Conservation (phyloP, 164 flowering plant species). For the Taxillus chinensis region DNA sequence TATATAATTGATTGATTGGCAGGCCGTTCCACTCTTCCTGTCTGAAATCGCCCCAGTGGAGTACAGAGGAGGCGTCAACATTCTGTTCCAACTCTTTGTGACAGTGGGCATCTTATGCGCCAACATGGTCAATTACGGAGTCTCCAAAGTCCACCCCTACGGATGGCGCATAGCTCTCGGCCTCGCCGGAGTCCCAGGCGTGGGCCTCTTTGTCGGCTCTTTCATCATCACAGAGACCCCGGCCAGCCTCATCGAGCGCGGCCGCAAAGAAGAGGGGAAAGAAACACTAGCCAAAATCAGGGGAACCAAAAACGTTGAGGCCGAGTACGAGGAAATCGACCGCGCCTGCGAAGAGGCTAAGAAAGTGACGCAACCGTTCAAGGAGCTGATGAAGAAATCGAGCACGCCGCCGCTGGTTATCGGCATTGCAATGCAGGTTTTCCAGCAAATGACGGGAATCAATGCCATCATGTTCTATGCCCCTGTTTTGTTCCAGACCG, state of each 20-base stretch:
- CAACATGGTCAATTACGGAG: slow-evolving; percentile 29
- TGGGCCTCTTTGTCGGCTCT: slow-evolving; percentile 26
- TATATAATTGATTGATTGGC: slow-evolving; percentile 6
- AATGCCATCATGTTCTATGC: slow-evolving; percentile 58
- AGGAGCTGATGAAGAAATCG: slow-evolving; percentile 21
- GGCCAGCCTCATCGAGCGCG: slow-evolving; percentile 32
- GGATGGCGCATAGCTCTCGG: slow-evolving; percentile 43
- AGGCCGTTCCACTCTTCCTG: slow-evolving; percentile 63
- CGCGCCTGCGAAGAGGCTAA: slow-evolving; percentile 25
- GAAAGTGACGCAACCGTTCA: slow-evolving; percentile 27
- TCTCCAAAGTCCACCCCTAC: slow-evolving; percentile 18
- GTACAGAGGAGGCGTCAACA: slow-evolving; percentile 41
- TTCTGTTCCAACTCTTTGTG: slow-evolving; percentile 37
- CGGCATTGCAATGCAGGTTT: slow-evolving; percentile 25
- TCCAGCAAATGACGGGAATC: slow-evolving; percentile 53
- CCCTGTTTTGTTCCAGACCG: slow-evolving; percentile 41
- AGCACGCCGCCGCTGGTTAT: slow-evolving; percentile 37
- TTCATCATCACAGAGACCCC: slow-evolving; percentile 41
- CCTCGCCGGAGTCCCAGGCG: slow-evolving; percentile 29
- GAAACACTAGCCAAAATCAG: slow-evolving; percentile 28
- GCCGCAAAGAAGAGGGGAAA: slow-evolving; percentile 14
- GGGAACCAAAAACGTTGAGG: slow-evolving; percentile 31
- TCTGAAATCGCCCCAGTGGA: slow-evolving; percentile 39
- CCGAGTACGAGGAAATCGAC: slow-evolving; percentile 23
- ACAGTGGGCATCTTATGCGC: slow-evolving; percentile 39